phyloP scores from a whole-genome alignment of 352 stramenopile species.

The Phytophthora multivora region DNA sequence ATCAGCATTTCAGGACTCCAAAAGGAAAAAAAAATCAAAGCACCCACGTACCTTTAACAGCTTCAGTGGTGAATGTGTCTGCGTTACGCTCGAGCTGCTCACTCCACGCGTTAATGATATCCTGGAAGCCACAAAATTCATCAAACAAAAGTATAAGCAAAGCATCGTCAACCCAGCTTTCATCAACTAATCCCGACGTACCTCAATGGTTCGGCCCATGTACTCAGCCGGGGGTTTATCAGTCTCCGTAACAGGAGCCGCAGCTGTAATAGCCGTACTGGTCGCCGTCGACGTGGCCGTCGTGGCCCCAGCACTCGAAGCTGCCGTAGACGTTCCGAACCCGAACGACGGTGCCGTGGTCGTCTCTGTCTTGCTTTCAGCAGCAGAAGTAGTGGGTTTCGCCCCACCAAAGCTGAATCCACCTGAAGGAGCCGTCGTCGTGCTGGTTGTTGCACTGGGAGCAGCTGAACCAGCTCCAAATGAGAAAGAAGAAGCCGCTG shows the following conservation, averaged over 20 bases:
- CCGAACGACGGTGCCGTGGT: slow-evolving; percentile 30
- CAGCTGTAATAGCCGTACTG: slow-evolving; percentile 39
- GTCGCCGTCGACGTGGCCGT: slow-evolving; percentile 20
- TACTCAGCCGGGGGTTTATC: slow-evolving; percentile 84
- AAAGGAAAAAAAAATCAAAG: background rate
- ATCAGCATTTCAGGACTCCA: no score
- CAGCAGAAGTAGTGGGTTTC: slow-evolving; percentile 15
- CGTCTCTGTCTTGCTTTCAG: slow-evolving; percentile 38
- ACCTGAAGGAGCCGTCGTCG: slow-evolving; percentile 17
- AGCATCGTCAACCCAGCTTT: background rate
- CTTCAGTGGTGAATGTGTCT: slow-evolving; percentile 87
- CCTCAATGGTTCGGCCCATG: slow-evolving; percentile 86
- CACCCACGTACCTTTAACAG: slow-evolving; percentile 68
- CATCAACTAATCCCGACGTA: slow-evolving; percentile 17
- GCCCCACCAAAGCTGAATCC: slow-evolving; percentile 55
- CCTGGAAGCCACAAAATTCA: slow-evolving; percentile 30
- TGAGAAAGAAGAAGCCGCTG: slow-evolving; percentile 34
- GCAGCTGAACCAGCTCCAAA: slow-evolving; percentile 29
- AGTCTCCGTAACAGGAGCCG: slow-evolving; percentile 40
- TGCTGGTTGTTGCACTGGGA: slow-evolving; percentile 9
- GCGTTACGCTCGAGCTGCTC: slow-evolving; percentile 86
- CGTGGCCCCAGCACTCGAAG: slow-evolving; percentile 21
- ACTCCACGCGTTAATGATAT: slow-evolving; percentile 92
- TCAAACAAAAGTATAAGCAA: background rate
- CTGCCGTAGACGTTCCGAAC: slow-evolving; percentile 32